These are phyloP conservation scores for Petunia hybrid DNA, from an alignment of 305 asterid genomes.

Conservation along the genomic window DNA sequence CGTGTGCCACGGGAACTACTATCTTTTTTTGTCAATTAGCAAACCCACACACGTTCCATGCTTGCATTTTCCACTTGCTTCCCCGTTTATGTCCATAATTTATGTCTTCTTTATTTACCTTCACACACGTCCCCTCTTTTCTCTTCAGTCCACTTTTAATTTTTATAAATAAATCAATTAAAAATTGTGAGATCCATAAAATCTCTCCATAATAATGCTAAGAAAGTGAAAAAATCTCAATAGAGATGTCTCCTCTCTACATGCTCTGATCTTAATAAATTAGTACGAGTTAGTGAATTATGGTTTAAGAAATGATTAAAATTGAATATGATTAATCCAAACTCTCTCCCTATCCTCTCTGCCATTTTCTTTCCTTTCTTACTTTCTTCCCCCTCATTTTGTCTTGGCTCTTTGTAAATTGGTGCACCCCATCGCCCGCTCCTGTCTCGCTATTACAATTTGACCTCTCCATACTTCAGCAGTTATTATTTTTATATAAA, in stretches of 20 bases:
- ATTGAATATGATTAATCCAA: not conserved
- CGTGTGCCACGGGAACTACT: slow-evolving; percentile 43
- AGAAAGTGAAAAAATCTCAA: too few relatives aligned
- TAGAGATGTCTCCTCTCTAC: too few relatives aligned
- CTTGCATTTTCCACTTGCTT: slow-evolving; percentile 40
- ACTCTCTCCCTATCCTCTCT: not conserved
- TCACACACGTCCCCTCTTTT: slow-evolving; percentile 2
- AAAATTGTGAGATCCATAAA: too few relatives aligned
- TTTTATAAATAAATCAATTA: not conserved
- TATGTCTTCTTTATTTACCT: not conserved
- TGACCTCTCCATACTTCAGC: too few relatives aligned
- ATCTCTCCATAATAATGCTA: too few relatives aligned
- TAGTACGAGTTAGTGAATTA: too few relatives aligned
- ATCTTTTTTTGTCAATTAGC: slow-evolving; percentile 31
- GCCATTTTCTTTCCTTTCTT: not conserved
- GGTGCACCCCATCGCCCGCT: too few relatives aligned
- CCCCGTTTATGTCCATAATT: not conserved
- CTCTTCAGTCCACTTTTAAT: not conserved
- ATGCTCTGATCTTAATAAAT: too few relatives aligned
- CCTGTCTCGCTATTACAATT: too few relatives aligned
- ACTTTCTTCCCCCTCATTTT: not conserved
- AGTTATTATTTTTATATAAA: too few relatives aligned
- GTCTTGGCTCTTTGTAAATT: too few relatives aligned
- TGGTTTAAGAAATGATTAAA: too few relatives aligned
- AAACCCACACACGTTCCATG: slow-evolving; percentile 35